Base-by-base conservation (phyloP, 495 filamentous ascomycete species). In the Hypoxylon crocopeplum region DNA sequence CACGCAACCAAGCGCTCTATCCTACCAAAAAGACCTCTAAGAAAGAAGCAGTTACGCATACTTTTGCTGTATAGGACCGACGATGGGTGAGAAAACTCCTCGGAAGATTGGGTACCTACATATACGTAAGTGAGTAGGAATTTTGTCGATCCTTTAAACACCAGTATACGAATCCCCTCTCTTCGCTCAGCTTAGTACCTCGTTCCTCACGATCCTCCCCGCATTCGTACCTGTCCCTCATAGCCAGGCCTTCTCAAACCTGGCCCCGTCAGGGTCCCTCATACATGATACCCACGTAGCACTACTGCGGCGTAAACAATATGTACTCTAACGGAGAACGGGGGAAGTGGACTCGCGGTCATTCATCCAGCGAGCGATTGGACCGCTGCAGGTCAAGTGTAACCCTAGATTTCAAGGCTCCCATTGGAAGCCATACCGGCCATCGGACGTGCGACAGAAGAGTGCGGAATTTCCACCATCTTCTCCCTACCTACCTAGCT, bases 1-100 rank as follows among this genome's bases (percentile, higher is more conserved):
- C 61, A 55, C 49, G 42, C 45, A 55, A 55, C 32, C 49, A 64
- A 64, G 61, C 61, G 61, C 61, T 33, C 38, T 64, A 64, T 34
- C 61, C 61, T 54, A 45, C 61, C 20, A 44, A 64, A 64, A 64
- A 49, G 46, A 6, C 25, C 48, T 41, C 36, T 49, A 13, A 30
- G 37, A 24, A 24, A 25, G 21, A 47, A 21, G 16, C 11, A 42
- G 34, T 52, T 41, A 48, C 22, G 13, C 46, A 40, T 34, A 19
- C 37, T 10, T 56, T 8, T 13, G 44, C 22, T 39, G 20, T 29
- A 30, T 10, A 30, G 48, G 24, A 44, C 5, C 19, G 7, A n/a
- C 6, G 7, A 12, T 6, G 5, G 7, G 7, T 3, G 7, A 34
- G 13, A 3, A 34, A 34, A n/a, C 12, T n/a, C 32, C 32, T 34